These are phyloP conservation scores for Candida fluviatilis DNA, from an alignment of 805 yeast species.

Conservation along the genomic window DNA sequence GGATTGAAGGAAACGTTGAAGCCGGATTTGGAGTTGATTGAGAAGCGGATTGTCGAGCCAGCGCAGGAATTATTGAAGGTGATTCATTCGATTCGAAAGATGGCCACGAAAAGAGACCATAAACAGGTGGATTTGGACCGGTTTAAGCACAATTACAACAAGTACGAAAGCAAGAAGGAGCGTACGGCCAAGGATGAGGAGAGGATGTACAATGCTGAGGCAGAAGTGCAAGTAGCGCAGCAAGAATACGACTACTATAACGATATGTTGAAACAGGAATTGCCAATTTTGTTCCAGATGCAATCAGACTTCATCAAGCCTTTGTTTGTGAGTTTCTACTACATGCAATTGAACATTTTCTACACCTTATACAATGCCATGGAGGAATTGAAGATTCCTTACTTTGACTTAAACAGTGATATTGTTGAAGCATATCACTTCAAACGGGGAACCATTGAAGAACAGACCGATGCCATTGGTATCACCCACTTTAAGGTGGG, in stretches of 20 bases:
- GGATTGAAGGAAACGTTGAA: constrained; percentile 81
- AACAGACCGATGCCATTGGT: constrained; percentile 83
- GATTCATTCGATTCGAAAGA: constrained; percentile 79
- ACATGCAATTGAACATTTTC: constrained; percentile 96
- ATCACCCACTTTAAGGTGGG: constrained; percentile 87
- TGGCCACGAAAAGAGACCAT: constrained; percentile 94
- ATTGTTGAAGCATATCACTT: constrained; percentile 72
- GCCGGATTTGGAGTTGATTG: constrained; percentile 92
- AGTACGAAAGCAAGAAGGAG: constrained; percentile 78
- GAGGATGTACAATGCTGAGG: constrained; percentile 81
- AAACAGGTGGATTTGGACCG: constrained; percentile 93
- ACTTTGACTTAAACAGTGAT: constrained; percentile 83
- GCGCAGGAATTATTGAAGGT: constrained; percentile 86
- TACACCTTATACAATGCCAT: constrained; percentile 86
- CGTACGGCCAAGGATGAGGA: constrained; percentile 88
- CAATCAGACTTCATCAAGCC: constrained; percentile 94
- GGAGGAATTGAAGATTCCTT: constrained; percentile 96
- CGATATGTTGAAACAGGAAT: constrained; percentile 85
- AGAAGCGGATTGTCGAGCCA: constrained; percentile 82
- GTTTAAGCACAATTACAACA: constrained; percentile 62
- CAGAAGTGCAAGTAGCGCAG: constrained; percentile 83
- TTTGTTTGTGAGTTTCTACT: constrained; percentile 88
- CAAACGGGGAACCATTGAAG: constrained; percentile 90
- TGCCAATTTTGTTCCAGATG: constrained; percentile 81
- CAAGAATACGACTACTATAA: constrained; percentile 96